Percentiles rank a stretch among this genome's conserved stretches.
Conservation (phyloP, 495 filamentous ascomycete genomes). For the Beverwykella pulmonaria region DNA sequence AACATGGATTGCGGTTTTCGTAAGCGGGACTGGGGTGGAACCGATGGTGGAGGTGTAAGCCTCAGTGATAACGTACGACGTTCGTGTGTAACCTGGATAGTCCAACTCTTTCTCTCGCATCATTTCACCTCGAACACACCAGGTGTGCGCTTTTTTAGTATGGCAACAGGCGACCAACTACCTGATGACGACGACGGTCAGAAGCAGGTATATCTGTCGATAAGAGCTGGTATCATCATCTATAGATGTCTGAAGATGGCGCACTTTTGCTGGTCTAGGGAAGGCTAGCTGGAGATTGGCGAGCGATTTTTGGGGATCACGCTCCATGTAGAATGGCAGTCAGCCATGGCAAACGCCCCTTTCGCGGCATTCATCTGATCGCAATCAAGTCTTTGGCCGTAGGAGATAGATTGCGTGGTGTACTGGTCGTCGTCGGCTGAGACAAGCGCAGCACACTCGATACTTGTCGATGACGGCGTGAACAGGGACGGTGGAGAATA, state of each 20-base stretch:
- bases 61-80: constrained; percentile 1
- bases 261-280: neutral
- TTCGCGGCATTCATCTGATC: constrained; percentile 19
- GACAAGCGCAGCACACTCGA: constrained; percentile 6
- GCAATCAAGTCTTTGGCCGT: neutral
- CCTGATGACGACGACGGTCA: neutral
- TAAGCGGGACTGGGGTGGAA: constrained; percentile 21
- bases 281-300: constrained; percentile 15
- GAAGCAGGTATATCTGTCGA: neutral
- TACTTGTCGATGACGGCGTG: constrained; percentile 3
- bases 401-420: constrained; percentile 20
- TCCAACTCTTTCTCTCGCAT: neutral
- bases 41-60: constrained; percentile 19
- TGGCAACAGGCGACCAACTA: neutral
- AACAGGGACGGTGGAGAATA: neutral
- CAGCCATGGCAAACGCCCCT: constrained; percentile 16
- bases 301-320: constrained; percentile 14
- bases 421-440: constrained; percentile 23
- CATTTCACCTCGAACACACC: constrained; percentile 1
- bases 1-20: constrained; percentile 4
- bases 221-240: neutral
- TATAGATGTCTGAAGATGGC: constrained; percentile 10
- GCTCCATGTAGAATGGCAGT: neutral
- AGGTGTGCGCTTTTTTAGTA: neutral
- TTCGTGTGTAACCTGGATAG: neutral